phyloP scores from a whole-genome alignment of 345 rosid species.

The Zanthoxylum bungeanum region DNA sequence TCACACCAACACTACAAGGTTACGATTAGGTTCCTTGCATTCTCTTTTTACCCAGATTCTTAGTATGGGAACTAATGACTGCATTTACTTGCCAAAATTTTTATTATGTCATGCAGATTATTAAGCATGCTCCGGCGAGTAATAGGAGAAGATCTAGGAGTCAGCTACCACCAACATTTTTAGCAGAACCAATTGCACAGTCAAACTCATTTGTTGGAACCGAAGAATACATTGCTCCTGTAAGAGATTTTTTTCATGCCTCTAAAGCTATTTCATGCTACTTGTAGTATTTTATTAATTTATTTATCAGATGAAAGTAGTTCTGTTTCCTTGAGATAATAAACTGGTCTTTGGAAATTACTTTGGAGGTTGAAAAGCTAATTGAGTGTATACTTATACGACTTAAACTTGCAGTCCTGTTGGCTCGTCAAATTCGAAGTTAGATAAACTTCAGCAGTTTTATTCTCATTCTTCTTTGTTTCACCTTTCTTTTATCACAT shows the following conservation, averaged over 20 bases:
- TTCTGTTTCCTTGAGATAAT: background rate
- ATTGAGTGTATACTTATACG: no score
- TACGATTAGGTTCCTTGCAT: background rate
- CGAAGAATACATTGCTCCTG: constrained; percentile 97
- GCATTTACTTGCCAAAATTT: background rate
- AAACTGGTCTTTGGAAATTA: background rate
- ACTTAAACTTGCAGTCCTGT: background rate
- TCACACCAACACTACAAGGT: background rate
- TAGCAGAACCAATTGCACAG: constrained; percentile 76
- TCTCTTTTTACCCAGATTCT: background rate
- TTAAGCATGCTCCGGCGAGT: constrained; percentile 44
- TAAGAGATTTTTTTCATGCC: constrained; percentile 30
- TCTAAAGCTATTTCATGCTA: constrained; percentile 7
- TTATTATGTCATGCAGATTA: constrained; percentile 43
- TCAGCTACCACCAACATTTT: constrained; percentile 66
- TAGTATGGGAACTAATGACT: background rate
- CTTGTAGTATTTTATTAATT: background rate
- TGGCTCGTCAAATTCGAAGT: background rate
- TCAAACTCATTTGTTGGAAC: constrained; percentile 98
- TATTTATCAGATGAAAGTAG: background rate
- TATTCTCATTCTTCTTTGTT: background rate
- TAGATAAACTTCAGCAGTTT: background rate
- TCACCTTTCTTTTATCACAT: background rate
- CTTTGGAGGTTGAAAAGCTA: no score
- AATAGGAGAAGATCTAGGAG: constrained; percentile 70